Evolutionary conservation across 1,284 basidiomycete species (phyloP), one percentile per base, ranked within the genome.

Genomic region (Fistulina hepatica): DNA sequence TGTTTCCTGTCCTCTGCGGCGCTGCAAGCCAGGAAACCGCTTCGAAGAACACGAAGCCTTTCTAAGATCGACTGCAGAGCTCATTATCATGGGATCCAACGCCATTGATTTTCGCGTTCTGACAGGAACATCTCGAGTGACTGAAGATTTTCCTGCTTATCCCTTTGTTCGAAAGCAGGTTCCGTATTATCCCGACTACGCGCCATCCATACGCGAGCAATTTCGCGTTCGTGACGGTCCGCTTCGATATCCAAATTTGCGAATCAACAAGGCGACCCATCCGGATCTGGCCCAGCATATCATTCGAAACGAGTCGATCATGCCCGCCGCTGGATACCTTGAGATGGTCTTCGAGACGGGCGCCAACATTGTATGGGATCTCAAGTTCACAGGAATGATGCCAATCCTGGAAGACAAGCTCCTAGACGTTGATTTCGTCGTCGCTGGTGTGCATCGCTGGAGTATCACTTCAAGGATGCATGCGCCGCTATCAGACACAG

Each of bases 311-410:
- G 60, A 65, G 34, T 57, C 65, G 0, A 66, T 68, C 37, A 58
- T 69, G 54, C 64, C 67, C 1, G 64, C 64, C 1, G 53, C 64
- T 12, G 67, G 61, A 2, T 68, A 52, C 41, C 36, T 68, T 3
- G 67, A 68, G 41, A 61, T 65, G 59, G 65, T 67, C 13, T n/a
- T n/a, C n/a, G n/a, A n/a, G n/a, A n/a, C n/a, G n/a, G n/a, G n/a
- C n/a, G n/a, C n/a, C n/a, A n/a, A n/a, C n/a, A n/a, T n/a, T n/a
- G n/a, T n/a, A n/a, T n/a, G n/a, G n/a, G n/a, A n/a, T n/a, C n/a
- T n/a, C n/a, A n/a, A n/a, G n/a, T n/a, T n/a, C n/a, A n/a, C n/a
- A n/a, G n/a, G n/a, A n/a, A n/a, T n/a, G n/a, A n/a, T n/a, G n/a
- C n/a, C n/a, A n/a, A n/a, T n/a, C n/a, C n/a, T n/a, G n/a, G n/a